Evolutionary conservation across 176 grass and related monocot species (phyloP).

Genomic region (Areca catechu): DNA sequence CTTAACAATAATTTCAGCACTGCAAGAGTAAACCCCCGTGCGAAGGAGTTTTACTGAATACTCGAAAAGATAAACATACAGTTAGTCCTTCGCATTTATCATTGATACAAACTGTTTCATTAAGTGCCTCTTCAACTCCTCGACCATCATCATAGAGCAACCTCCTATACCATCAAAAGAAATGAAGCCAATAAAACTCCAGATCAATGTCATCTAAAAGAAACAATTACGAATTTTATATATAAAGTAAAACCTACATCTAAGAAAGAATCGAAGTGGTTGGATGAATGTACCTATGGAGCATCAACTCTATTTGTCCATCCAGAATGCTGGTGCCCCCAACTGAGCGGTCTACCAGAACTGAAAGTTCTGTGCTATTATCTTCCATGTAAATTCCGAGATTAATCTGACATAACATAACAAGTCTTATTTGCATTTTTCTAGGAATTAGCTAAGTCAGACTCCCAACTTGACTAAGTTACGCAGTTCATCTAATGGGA

Average conservation of each 20-base stretch:
- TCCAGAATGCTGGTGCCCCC: slow-evolving; percentile 82
- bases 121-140: slow-evolving; percentile 73
- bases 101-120: slow-evolving; percentile 68
- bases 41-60: too few relatives aligned
- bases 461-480: background rate
- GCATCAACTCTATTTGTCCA: slow-evolving; percentile 92
- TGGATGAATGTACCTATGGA: slow-evolving; percentile 51
- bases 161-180: slow-evolving; percentile 42
- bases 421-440: background rate
- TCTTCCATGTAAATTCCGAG: slow-evolving; percentile 92
- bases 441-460: slow-evolving; percentile 4
- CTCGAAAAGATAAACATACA: slow-evolving; percentile 38
- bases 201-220: background rate
- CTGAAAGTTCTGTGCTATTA: slow-evolving; percentile 66
- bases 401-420: slow-evolving; percentile 55
- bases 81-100: slow-evolving; percentile 63
- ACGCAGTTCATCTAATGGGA: too few relatives aligned
- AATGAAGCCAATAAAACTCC: slow-evolving; percentile 1
- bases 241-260: too few relatives aligned
- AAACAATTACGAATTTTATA: too few relatives aligned
- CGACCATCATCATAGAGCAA: slow-evolving; percentile 75
- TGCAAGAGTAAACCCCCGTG: too few relatives aligned
- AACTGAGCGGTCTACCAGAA: slow-evolving; percentile 79
- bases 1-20: too few relatives aligned
- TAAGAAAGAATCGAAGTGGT: slow-evolving; percentile 11